Evolutionary conservation across 2,329 filamentous ascomycete genomes (phyloP).

Genomic region (Sphaerulina populicola): DNA sequence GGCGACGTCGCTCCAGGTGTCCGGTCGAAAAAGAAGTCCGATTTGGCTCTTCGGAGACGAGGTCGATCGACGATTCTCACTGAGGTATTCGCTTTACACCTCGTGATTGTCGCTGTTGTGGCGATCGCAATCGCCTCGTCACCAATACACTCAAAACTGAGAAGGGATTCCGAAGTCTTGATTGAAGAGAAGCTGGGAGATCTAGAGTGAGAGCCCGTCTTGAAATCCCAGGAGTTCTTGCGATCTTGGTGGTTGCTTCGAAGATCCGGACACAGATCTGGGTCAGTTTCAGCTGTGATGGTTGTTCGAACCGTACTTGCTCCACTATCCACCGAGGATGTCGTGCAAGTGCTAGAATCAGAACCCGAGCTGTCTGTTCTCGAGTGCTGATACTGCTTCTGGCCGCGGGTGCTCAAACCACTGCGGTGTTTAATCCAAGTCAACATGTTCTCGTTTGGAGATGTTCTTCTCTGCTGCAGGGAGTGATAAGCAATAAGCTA

Average conservation of each 20-base stretch:
- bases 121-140: constrained; percentile 3
- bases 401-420: constrained; percentile 1
- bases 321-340: constrained; percentile 3
- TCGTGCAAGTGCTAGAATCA: constrained; percentile 4
- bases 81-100: not conserved
- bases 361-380: constrained; percentile 2
- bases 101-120: constrained; percentile 3
- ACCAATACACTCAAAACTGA: constrained; percentile 5
- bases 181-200: constrained; percentile 2
- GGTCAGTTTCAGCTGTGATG: not conserved
- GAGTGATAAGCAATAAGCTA: constrained; percentile 2
- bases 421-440: constrained; percentile 7
- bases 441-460: not conserved
- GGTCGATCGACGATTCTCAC: constrained; percentile 2
- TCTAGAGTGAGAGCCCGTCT: not conserved
- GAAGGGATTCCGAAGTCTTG: constrained; percentile 2
- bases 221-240: constrained; percentile 2
- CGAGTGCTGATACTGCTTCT: constrained; percentile 4
- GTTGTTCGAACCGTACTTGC: constrained; percentile 1
- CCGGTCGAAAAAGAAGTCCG: not conserved
- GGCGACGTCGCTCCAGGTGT: not conserved
- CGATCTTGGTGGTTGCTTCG: not conserved
- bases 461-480: not conserved
- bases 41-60: not conserved
- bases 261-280: not conserved